Conservation (phyloP, 495 filamentous ascomycete species). For the Penicillium verhagenii region DNA sequence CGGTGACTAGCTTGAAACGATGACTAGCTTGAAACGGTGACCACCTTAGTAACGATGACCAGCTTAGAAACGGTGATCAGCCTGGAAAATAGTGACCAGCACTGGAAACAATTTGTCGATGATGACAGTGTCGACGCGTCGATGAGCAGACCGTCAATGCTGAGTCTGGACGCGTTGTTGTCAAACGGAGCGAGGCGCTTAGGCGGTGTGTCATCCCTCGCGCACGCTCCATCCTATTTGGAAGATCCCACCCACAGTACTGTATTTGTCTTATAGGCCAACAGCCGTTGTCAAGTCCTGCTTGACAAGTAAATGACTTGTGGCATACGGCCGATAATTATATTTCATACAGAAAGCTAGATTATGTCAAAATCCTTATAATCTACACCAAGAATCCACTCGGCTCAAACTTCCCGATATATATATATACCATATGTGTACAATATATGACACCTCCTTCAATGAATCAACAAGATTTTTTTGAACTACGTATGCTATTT, state of each 20-base stretch:
- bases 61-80: no score
- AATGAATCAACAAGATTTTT: background rate
- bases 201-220: constrained; percentile 1
- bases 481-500: background rate
- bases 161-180: background rate
- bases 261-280: background rate
- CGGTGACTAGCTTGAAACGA: background rate
- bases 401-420: constrained; percentile 1
- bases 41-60: no score
- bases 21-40: background rate
- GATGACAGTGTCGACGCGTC: background rate
- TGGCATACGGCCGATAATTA: background rate
- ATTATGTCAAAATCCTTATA: background rate
- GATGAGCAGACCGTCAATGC: background rate
- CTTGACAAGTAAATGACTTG: background rate
- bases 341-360: background rate
- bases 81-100: background rate
- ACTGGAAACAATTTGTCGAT: background rate
- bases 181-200: background rate
- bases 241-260: background rate
- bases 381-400: background rate
- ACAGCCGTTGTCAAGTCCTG: background rate
- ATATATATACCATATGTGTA: background rate
- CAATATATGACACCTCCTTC: background rate
- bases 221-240: background rate